Base-by-base conservation (phyloP, 345 rosid species). In the Alliaria petiolata region DNA sequence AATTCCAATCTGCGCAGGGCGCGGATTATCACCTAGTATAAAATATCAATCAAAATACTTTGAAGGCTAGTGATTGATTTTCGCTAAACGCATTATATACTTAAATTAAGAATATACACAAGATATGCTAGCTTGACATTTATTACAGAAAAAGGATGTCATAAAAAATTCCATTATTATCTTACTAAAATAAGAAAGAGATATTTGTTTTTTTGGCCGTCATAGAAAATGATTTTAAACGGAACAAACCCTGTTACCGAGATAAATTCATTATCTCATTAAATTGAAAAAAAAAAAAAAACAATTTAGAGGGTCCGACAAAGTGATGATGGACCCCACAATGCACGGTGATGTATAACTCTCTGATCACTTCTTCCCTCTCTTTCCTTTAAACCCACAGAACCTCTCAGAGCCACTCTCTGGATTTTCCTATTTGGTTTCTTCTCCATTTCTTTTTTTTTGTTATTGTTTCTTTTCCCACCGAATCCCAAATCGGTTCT, bases 211-310 rank as follows among this genome's bases (percentile, higher is more conserved):
- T 33, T 39, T 59, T 0, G 69, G 69, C 57, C 69, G 57, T 47
- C 57, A 46, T 34, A n/a, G 19, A 47, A 44, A 50, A 22, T n/a
- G 12, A 25, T 9, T 22, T 50, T 31, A 3, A 36, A 49, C 49
- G 6, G 39, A 39, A 65, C 2, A 51, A 50, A 38, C 4, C 1
- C 28, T 1, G 13, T 25, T 66, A 38, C 50, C 70, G 1, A 66
- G 70, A 66, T 51, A 53, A 35, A 53, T 30, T 38, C 67, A 71
- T 71, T 61, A 61, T 70, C 61, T 33, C 15, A 61, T 1, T 3
- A 3, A 42, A 2, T 6, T 6, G 14, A 70, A 20, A 2, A 19
- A 12, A 3, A 16, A 44, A 52, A 11, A 2, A 30, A 6, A 14
- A n/a, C 4, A 46, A 45, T 8, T 13, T 11, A 12, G 34, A 45